These are phyloP conservation scores for Phaseolus lunatus DNA, from an alignment of 306 rosid species.

Conservation along the genomic window DNA sequence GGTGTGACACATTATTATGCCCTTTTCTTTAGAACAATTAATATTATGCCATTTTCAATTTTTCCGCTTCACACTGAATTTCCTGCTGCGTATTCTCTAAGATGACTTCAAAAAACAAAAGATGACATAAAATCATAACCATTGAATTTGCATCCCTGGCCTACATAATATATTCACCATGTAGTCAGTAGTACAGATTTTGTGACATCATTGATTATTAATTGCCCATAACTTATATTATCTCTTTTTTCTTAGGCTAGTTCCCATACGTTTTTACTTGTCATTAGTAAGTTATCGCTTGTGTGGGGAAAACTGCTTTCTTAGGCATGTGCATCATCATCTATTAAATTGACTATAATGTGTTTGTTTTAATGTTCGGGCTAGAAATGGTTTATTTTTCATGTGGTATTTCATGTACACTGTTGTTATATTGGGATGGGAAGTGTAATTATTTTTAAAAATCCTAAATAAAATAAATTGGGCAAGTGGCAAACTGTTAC, in stretches of 20 bases:
- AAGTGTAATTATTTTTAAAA: not conserved
- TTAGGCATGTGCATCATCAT: not conserved
- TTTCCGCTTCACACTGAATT: not conserved
- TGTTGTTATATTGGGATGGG: not conserved
- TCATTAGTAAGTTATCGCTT: slow-evolving; percentile 6
- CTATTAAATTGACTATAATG: not conserved
- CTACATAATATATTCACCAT: not conserved
- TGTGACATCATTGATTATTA: slow-evolving; percentile 34
- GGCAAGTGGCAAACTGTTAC: not conserved
- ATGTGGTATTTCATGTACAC: not conserved
- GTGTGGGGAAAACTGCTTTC: not conserved
- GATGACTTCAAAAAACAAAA: not conserved
- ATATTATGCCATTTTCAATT: not conserved
- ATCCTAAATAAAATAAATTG: not conserved
- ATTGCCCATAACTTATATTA: slow-evolving; percentile 1
- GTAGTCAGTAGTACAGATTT: not conserved
- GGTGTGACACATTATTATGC: not conserved
- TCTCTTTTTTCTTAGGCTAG: not conserved
- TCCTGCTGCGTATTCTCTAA: not conserved
- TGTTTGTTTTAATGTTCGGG: not conserved
- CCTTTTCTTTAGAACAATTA: not conserved
- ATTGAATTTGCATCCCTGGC: not conserved
- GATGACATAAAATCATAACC: not conserved
- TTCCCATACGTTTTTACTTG: not conserved
- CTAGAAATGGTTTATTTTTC: not conserved